Base-by-base conservation (phyloP, 192 early-diverging fungal genomes). In the Backusella parvicylindrica region DNA sequence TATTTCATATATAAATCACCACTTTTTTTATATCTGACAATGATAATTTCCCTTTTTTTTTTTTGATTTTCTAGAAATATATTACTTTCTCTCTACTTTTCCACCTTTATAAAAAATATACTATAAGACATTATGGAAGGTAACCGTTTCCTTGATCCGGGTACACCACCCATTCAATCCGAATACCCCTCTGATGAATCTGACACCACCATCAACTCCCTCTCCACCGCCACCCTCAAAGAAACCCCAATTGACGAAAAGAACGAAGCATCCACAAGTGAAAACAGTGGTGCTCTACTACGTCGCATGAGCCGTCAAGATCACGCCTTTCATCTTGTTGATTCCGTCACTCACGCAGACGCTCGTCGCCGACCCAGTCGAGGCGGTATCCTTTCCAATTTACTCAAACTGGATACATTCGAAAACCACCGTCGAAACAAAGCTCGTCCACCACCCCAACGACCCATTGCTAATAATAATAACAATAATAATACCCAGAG, bases 371-470 rank as follows among this genome's bases (percentile, higher is more conserved):
- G 66, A 26, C 79, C 83, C 4, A 81, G 76, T 38, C 71, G 76
- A 71, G 74, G 75, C 6, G 85, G 85, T 68, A 82, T 86, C 13
- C 64, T 86, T 8, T 79, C 83, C 35, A 84, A 86, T 63, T 26
- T 86, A 21, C 53, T 86, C 2, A 84, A 83, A 56, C 80, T 86
- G 11, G 80, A 83, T 28, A 53, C 68, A n/a, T 70, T 65, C 37
- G 43, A 33, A 50, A 68, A 75, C 13, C 77, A 77, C 0, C 40
- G 32, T 4, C 79, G 77, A 65, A 73, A 77, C 56, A 31, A 31
- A 9, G 6, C 23, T 65, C 68, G 60, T 9, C 13, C 15, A n/a
- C 43, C 43, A 2, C 33, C 2, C 33, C 33, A 35, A 6, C 33
- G 6, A 47, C 43, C 18, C n/a, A n/a, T n/a, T n/a, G n/a, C n/a